Evolutionary conservation across 2,329 filamentous ascomycete genomes (phyloP).

Genomic region (Xylariaceae sp.): DNA sequence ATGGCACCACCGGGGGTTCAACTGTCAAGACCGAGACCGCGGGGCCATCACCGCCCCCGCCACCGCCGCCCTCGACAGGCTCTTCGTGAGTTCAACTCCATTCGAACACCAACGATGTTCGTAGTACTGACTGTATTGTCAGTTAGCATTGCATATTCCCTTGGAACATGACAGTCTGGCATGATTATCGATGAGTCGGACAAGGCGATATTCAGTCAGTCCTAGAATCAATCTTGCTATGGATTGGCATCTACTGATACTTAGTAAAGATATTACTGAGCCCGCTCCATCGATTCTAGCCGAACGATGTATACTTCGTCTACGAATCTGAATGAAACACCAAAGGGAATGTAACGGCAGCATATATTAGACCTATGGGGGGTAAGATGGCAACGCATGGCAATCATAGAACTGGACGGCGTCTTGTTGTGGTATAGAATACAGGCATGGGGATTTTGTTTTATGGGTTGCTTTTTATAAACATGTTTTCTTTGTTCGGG

Average conservation of each 20-base stretch:
- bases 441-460: no score
- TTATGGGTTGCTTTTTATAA: neutral
- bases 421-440: no score
- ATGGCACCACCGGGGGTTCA: slow-evolving; percentile 6
- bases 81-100: slow-evolving; percentile 9
- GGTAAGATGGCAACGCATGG: no score
- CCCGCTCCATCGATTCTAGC: no score
- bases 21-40: slow-evolving; percentile 9
- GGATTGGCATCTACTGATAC: no score
- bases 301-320: no score
- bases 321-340: no score
- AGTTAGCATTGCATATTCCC: neutral
- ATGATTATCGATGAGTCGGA: neutral
- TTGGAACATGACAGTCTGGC: neutral
- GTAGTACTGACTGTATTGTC: neutral
- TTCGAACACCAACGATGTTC: neutral
- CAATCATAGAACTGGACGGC: no score
- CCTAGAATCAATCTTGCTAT: no score
- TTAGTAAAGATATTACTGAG: no score
- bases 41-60: slow-evolving; percentile 6
- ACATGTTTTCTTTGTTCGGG: neutral
- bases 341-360: no score
- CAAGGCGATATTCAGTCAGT: neutral
- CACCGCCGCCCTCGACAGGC: slow-evolving; percentile 4
- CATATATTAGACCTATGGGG: no score